Percentiles rank a stretch among this genome's conserved stretches.
These are phyloP conservation scores for Aspergillus ruber DNA, from an alignment of 2,329 filamentous ascomycete species.

Conservation along the genomic window DNA sequence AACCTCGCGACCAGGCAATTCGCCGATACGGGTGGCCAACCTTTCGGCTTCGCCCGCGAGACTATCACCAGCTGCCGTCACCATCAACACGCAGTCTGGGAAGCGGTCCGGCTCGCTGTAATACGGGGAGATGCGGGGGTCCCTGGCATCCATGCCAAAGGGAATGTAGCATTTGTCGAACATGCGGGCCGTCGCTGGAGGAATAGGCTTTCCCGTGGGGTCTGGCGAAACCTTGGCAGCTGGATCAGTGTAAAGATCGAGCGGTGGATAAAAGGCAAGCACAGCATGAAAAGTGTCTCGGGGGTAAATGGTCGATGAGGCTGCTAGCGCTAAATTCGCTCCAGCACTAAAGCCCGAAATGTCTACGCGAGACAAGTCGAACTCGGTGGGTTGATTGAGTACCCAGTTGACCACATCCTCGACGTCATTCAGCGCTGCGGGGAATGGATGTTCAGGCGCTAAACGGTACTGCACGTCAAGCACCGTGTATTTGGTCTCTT, in stretches of 20 bases:
- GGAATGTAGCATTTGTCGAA: conserved; percentile 27
- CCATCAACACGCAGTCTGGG: conserved; percentile 23
- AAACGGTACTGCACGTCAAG: conserved; percentile 36
- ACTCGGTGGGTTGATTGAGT: conserved; percentile 26
- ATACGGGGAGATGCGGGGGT: conserved; percentile 27
- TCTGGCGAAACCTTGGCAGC: conserved; percentile 18
- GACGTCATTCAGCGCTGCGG: conserved; percentile 35
- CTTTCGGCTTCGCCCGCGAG: conserved; percentile 25
- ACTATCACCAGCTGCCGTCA: conserved; percentile 25
- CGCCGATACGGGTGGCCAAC: conserved; percentile 19
- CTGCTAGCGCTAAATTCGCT: conserved; percentile 33
- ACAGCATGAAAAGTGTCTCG: conserved; percentile 25
- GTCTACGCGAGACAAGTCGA: conserved; percentile 26
- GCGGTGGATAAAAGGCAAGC: conserved; percentile 27
- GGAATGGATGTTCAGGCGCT: conserved; percentile 36
- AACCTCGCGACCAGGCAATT: conserved; percentile 17
- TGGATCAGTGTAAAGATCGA: conserved; percentile 18
- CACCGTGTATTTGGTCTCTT: conserved; percentile 24
- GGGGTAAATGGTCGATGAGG: conserved; percentile 22
- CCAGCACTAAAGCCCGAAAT: conserved; percentile 42
- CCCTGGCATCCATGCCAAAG: conserved; percentile 16
- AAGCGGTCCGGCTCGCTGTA: conserved; percentile 21
- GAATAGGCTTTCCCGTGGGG: conserved; percentile 14
- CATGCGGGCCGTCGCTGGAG: conserved; percentile 17
- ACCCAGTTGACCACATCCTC: conserved; percentile 34